Base-by-base conservation (phyloP, 2,329 filamentous ascomycete species). In the Blastomyces silverae region DNA sequence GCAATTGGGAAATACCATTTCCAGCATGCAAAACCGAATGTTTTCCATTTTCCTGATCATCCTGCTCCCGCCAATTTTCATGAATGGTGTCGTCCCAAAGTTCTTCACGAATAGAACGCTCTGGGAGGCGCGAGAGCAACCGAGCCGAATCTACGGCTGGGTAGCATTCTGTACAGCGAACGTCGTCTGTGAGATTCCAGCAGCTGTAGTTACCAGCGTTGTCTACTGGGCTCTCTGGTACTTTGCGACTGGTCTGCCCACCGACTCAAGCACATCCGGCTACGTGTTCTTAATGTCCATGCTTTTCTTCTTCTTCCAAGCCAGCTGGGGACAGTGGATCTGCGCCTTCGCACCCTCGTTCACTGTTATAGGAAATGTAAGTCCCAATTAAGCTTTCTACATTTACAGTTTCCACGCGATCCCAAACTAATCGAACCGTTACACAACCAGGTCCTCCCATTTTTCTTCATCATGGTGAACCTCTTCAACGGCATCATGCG, bases 251-350 rank as follows among this genome's bases (percentile, higher is more conserved):
- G 90, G 90, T 0, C 79, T 92, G 1, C 88, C 89, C 0, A 82
- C 81, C 0, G 84, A 89, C 66, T 83, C 84, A 44, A 81, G 82
- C 1, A 84, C 84, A 0, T 84, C 89, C 0, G 90, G 90, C 15
- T 93, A 92, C 73, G 84, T 88, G 20, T 93, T 89, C 78, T 77
- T 93, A 34, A 92, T 94, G 88, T 85, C 84, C 0, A 78, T 92
- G 71, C 81, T 93, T 0, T 92, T 92, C 78, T 91, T 87, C 79
- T 75, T 92, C 8, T 92, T 92, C 81, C 84, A 87, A 74, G 84
- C 83, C 42, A 86, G 82, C 69, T 92, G 87, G 89, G 91, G 89
- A 25, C 90, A 92, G 73, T 93, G 89, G 89, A 91, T 94, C 69
- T 89, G 87, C 67, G 90, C 91, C 0, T 92, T 92, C 75, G 89